A percentile compares a stretch with the other conserved stretches of the same genome.
These are phyloP conservation scores for Senna tora DNA, from an alignment of 306 rosid species.

Conservation along the genomic window DNA sequence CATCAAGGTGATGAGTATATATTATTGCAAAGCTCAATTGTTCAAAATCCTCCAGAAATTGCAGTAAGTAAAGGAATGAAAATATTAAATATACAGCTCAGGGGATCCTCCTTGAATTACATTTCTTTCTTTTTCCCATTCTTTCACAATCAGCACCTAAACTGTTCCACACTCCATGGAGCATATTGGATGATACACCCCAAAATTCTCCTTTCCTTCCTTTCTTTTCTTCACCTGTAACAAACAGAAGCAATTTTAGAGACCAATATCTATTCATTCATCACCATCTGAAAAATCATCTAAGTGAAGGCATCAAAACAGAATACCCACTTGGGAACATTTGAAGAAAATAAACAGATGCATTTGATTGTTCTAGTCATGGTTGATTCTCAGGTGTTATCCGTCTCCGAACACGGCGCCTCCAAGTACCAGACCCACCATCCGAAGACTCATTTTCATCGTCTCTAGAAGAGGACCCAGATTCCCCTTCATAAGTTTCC, in stretches of 20 bases:
- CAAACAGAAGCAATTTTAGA: slow-evolving; percentile 34
- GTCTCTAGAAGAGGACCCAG: slow-evolving; percentile 76
- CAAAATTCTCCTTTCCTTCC: slow-evolving; percentile 37
- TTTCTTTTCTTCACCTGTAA: slow-evolving; percentile 40
- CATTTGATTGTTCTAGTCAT: slow-evolving; percentile 43
- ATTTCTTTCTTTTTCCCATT: slow-evolving; percentile 39
- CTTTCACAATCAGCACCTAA: slow-evolving; percentile 37
- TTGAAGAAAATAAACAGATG: slow-evolving; percentile 34
- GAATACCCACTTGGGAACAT: slow-evolving; percentile 49
- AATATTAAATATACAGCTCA: slow-evolving; percentile 42
- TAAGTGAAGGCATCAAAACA: slow-evolving; percentile 22
- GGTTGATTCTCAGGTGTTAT: slow-evolving; percentile 70
- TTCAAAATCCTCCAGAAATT: slow-evolving; percentile 41
- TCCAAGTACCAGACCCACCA: slow-evolving; percentile 68
- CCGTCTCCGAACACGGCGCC: slow-evolving; percentile 63
- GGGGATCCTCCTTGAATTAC: slow-evolving; percentile 43
- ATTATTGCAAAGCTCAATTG: slow-evolving; percentile 48
- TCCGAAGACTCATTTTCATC: slow-evolving; percentile 84
- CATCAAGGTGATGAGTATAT: slow-evolving; percentile 4
- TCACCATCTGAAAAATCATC: slow-evolving; percentile 19
- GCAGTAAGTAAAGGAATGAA: slow-evolving; percentile 31
- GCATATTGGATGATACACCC: slow-evolving; percentile 33
- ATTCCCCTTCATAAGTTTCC: slow-evolving; percentile 76
- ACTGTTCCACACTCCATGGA: slow-evolving; percentile 43
- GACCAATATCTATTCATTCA: slow-evolving; percentile 23